Evolutionary conservation across 1,284 basidiomycete species (phyloP), one percentile per base, ranked within the genome.

Genomic region (Microbotryum violaceum): DNA sequence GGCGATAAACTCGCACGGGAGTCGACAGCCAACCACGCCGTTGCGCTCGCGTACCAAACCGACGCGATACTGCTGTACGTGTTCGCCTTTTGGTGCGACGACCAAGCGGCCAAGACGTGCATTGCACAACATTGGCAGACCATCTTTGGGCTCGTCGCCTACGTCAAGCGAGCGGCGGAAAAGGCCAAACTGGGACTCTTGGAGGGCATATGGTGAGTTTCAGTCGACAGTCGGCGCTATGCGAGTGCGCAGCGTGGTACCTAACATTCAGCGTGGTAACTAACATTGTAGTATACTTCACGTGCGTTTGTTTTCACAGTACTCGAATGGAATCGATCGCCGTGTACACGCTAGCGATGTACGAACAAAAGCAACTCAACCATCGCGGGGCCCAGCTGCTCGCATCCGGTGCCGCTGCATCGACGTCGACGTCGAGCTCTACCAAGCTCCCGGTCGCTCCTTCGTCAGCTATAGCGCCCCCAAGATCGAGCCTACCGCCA

Each of bases 21-120:
- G 45, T 58, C 62, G 27, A 25, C 58, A 0, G n/a, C 57, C 8
- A 44, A 55, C 6, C 21, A 45, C 27, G 27, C 77, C 4, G 69
- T 76, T 29, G 76, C 76, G 7, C 67, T 77, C 0, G 69, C 78
- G 16, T 74, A 76, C 64, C 75, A 78, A 55, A 77, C 78, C 33
- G 80, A 81, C 62, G 76, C 79, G 18, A 72, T 78, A 31, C 70
- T 80, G 6, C 73, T 80, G 7, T 81, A 77, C 71, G 73, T 77
- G 20, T 79, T 78, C 64, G 72, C 77, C 25, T 79, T 79, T 67
- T 80, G 76, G 72, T 76, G 77, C 63, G 78, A 79, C 51, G 80
- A 81, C 52, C 73, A 75, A 44, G 70, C 69, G 4, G 60, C 57
- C 6, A 57, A 55, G 23, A 56, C 49, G 18, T 68, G 65, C 54